Conservation (phyloP, 176 grass and related monocot species). For the Phoenix roebelenii region DNA sequence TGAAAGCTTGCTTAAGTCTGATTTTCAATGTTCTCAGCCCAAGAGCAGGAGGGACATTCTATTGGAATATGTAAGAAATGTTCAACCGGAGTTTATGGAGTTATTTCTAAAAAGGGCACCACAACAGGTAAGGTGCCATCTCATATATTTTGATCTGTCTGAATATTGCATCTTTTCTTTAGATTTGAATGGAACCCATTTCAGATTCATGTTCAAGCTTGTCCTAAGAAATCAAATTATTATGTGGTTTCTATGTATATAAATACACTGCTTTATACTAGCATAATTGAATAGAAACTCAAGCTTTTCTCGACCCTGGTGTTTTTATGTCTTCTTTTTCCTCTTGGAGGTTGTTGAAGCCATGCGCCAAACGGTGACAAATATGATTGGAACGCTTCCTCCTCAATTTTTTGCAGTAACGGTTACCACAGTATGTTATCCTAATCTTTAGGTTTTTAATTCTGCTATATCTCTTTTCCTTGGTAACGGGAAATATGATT, state of each 20-base stretch:
- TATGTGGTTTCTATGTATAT: background rate
- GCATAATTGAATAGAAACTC: background rate
- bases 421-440: conserved; percentile 59
- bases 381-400: conserved; percentile 92
- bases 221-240: too few relatives aligned
- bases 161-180: background rate
- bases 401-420: conserved; percentile 88
- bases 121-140: conserved; percentile 36
- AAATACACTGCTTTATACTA: background rate
- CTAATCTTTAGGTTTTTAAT: background rate
- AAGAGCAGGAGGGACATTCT: conserved; percentile 81
- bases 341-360: conserved; percentile 66
- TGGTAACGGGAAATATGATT: too few relatives aligned
- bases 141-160: background rate
- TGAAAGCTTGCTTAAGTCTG: conserved; percentile 11
- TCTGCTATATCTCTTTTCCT: too few relatives aligned
- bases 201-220: background rate
- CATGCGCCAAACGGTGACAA: conserved; percentile 93
- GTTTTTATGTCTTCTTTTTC: conserved; percentile 14
- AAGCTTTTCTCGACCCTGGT: background rate
- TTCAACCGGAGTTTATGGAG: conserved; percentile 94
- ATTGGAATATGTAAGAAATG: conserved; percentile 78
- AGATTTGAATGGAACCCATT: background rate
- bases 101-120: conserved; percentile 84
- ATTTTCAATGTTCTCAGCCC: conserved; percentile 35